These are phyloP conservation scores for Alternaria solani DNA, from an alignment of 2,329 filamentous ascomycete genomes.

Conservation along the genomic window DNA sequence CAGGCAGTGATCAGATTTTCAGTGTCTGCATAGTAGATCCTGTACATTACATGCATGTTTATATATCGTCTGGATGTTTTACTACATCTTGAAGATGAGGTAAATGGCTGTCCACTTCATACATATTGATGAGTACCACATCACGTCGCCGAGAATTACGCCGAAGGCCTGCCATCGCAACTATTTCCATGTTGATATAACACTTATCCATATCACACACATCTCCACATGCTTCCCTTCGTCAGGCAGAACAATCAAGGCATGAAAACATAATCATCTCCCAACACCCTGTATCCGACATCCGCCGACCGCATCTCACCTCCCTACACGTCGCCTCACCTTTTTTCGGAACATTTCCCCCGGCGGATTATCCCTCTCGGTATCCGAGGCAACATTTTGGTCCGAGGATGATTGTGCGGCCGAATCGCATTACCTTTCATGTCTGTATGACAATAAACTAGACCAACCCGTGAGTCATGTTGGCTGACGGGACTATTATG, in stretches of 20 bases:
- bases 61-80: not conserved
- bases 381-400: not conserved
- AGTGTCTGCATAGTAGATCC: not conserved
- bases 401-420: not conserved
- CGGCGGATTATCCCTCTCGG: not conserved
- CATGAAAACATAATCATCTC: not conserved
- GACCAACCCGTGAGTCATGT: not conserved
- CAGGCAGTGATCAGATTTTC: not conserved
- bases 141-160: not conserved
- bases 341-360: not conserved
- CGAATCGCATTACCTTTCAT: not conserved
- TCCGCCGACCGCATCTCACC: not conserved
- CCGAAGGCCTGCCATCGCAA: not conserved
- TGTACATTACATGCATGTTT: not conserved
- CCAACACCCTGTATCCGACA: not conserved
- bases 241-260: not conserved
- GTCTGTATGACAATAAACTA: not conserved
- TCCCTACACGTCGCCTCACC: not conserved
- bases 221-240: not conserved
- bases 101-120: not conserved
- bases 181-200: not conserved
- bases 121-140: not conserved
- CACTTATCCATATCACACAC: not conserved
- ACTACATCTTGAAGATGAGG: not conserved
- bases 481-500: slow-evolving; percentile 24